Conservation (phyloP, 805 yeast species). For the Saturnispora zaruensis region DNA sequence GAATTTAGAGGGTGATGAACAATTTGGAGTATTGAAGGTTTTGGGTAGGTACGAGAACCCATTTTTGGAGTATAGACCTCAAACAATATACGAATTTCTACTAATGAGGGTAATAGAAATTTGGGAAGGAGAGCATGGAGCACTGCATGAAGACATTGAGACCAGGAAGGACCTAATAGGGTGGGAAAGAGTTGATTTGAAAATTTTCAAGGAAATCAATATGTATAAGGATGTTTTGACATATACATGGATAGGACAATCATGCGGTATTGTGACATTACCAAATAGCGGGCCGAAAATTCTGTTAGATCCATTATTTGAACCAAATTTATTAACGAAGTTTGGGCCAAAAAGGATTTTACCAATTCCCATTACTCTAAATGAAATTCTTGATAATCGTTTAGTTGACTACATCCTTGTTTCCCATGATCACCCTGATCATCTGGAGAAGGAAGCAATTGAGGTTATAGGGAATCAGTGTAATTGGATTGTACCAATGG, state of each 20-base stretch:
- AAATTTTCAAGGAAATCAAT: slow-evolving; percentile 26
- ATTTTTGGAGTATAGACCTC: slow-evolving; percentile 81
- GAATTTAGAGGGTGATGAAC: slow-evolving; percentile 12
- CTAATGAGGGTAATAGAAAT: slow-evolving; percentile 64
- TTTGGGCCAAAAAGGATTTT: slow-evolving; percentile 83
- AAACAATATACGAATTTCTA: slow-evolving; percentile 79
- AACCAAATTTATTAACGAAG: slow-evolving; percentile 49
- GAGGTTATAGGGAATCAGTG: slow-evolving; percentile 47
- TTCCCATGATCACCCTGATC: slow-evolving; percentile 95
- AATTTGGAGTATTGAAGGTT: slow-evolving; percentile 42
- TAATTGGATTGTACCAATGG: slow-evolving; percentile 83
- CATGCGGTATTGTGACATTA: slow-evolving; percentile 63
- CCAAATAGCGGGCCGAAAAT: slow-evolving; percentile 46
- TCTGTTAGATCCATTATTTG: slow-evolving; percentile 79
- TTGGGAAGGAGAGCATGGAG: slow-evolving; percentile 37
- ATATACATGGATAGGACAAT: slow-evolving; percentile 91
- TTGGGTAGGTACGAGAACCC: slow-evolving; percentile 86
- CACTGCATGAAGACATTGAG: slow-evolving; percentile 40
- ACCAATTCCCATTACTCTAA: slow-evolving; percentile 59
- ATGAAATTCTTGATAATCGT: slow-evolving; percentile 41
- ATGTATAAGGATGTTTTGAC: slow-evolving; percentile 39
- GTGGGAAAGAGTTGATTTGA: slow-evolving; percentile 46
- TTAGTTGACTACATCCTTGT: slow-evolving; percentile 67
- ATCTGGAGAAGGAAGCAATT: slow-evolving; percentile 61
- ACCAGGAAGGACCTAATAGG: slow-evolving; percentile 54